Conservation (phyloP, 2,329 filamentous ascomycete genomes). For the Hawksworthiomyces lignivorus region DNA sequence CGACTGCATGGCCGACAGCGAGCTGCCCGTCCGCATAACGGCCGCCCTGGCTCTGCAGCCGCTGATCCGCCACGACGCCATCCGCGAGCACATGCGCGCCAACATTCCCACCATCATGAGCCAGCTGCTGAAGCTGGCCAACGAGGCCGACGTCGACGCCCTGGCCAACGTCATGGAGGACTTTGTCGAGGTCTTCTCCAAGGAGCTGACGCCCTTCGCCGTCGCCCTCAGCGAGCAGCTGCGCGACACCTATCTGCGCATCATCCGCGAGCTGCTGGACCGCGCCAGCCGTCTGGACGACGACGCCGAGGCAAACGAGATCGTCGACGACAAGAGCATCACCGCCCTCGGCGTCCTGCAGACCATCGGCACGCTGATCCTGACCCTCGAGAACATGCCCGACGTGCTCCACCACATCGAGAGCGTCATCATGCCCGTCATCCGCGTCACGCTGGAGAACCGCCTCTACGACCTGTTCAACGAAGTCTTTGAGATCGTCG, state of each 20-base stretch:
- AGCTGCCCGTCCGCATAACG: constrained; percentile 87
- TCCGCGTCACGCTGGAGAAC: constrained; percentile 92
- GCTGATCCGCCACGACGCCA: constrained; percentile 89
- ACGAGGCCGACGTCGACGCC: constrained; percentile 95
- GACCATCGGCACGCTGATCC: constrained; percentile 93
- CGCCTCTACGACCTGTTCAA: constrained; percentile 98
- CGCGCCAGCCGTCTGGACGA: constrained; percentile 72
- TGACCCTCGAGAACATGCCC: constrained; percentile 93
- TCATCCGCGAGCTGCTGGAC: constrained; percentile 84
- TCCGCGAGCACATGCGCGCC: constrained; percentile 90
- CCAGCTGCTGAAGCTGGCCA: constrained; percentile 90
- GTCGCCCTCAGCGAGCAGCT: constrained; percentile 94
- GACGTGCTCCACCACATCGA: constrained; percentile 93
- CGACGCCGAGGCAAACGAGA: constrained; percentile 78
- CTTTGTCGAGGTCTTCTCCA: constrained; percentile 97
- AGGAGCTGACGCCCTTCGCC: constrained; percentile 92
- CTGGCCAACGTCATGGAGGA: constrained; percentile 99
- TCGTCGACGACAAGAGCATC: constrained; percentile 96
- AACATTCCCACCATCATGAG: constrained; percentile 99
- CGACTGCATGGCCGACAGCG: constrained; percentile 92
- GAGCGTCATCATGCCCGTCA: constrained; percentile 93
- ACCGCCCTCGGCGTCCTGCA: constrained; percentile 93
- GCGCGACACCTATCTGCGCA: constrained; percentile 89
- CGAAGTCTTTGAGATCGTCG: constrained; percentile 97
- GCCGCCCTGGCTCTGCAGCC: constrained; percentile 91